Conservation (phyloP, 495 filamentous ascomycete species). For the Daldinia vernicosa region DNA sequence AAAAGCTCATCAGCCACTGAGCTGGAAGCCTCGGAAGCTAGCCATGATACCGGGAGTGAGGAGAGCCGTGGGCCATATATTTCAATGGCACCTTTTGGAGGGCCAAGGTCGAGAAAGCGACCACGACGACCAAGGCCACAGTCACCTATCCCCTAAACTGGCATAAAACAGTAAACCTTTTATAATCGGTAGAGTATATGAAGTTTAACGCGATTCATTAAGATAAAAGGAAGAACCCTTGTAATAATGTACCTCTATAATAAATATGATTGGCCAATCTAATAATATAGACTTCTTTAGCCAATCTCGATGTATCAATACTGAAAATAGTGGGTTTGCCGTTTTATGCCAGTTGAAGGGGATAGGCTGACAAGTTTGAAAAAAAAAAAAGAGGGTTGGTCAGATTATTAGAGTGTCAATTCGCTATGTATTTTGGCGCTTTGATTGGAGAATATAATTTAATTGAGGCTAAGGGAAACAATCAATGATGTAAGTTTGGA, state of each 20-base stretch:
- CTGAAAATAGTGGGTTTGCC: too few species aligned
- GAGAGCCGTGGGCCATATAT: slow-evolving; percentile 6
- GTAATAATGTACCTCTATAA: too few species aligned
- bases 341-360: too few species aligned
- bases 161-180: too few species aligned
- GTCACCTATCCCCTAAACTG: too few species aligned
- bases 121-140: slow-evolving; percentile 26
- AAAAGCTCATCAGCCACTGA: not conserved
- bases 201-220: too few species aligned
- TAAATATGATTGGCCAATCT: too few species aligned
- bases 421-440: not conserved
- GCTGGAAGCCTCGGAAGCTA: not conserved
- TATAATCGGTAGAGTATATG: too few species aligned
- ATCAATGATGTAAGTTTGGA: not conserved
- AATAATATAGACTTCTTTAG: too few species aligned
- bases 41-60: not conserved
- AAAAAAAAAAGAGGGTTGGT: slow-evolving; percentile 1
- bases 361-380: slow-evolving; percentile 7
- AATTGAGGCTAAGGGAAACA: not conserved
- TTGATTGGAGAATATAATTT: slow-evolving; percentile 2
- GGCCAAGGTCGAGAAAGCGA: slow-evolving; percentile 19
- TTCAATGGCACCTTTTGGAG: slow-evolving; percentile 18
- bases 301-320: too few species aligned
- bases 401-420: not conserved
- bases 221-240: too few species aligned